Evolutionary conservation across 305 asterid species (phyloP), one percentile per base, ranked within the genome.

Genomic region (Fraxinus sp.): DNA sequence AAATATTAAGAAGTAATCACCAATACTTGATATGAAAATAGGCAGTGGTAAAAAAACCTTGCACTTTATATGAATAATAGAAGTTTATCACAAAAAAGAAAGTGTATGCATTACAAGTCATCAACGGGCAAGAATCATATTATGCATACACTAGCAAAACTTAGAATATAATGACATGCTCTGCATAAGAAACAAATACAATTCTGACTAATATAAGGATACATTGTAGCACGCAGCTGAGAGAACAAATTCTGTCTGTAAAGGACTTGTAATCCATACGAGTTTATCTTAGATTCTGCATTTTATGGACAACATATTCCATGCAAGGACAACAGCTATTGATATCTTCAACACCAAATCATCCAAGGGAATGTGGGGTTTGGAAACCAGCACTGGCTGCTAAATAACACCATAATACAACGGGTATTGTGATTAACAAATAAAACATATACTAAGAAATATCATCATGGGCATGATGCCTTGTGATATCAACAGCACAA

Each of bases 71-170:
- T 5, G n/a, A 18, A 64, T 14, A 55, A 30, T 28, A 32, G 24
- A 44, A 64, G 52, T 79, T 46, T 68, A 76, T 68, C 77, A 64
- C 24, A 62, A 81, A 83, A 16, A 24, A 5, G 30, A 64, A 24
- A n/a, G 10, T 55, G 24, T 0, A n/a, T 55, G 3, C 66, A 55
- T 55, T 2, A 10, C 73, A 64, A 64, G 33, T 24, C 59, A 59
- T 59, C 70, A 26, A 59, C 9, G 30, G 70, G 70, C 44, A 1
- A 20, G 30, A 59, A 59, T 59, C 10, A 59, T 22, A 59, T 59
- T 20, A 22, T 41, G 52, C 16, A 41, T 41, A 41, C 14, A 41
- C 52, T 41, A 41, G 52, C 52, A 41, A 41, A 10, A 41, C 49
- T 41, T 41, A 2, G 52, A 41, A 41, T 10, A 41, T 41, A 41